Evolutionary conservation across 495 filamentous ascomycete genomes (phyloP).

Genomic region (Penicillium daleae): DNA sequence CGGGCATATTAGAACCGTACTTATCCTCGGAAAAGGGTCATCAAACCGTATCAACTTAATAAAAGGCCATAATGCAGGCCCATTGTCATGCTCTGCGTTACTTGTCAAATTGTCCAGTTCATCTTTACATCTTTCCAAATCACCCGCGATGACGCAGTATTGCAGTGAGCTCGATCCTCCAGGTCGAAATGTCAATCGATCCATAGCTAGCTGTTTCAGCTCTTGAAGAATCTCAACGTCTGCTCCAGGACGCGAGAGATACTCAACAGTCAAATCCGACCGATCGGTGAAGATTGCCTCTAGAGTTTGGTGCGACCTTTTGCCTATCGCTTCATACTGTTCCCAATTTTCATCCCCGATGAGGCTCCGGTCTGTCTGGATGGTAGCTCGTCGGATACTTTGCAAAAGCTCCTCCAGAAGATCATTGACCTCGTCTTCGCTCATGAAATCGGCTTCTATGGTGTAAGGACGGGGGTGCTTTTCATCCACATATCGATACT

Average conservation of each 20-base stretch:
- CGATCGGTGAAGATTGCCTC: not conserved
- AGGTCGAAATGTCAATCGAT: not conserved
- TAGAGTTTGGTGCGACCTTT: not conserved
- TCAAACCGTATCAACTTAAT: not conserved
- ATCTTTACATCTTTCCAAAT: not conserved
- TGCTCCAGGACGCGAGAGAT: not conserved
- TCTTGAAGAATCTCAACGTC: not conserved
- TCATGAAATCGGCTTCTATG: constrained; percentile 1
- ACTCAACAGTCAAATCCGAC: not conserved
- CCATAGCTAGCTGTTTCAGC: not conserved
- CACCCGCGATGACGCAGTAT: not conserved
- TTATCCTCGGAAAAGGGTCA: not conserved
- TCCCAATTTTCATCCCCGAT: not conserved
- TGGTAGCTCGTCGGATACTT: not conserved
- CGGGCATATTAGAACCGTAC: not conserved
- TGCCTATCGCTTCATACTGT: not conserved
- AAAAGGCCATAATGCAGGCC: not conserved
- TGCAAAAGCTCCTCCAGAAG: not conserved
- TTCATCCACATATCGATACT: not conserved
- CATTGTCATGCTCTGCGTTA: not conserved
- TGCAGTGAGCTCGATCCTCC: not conserved
- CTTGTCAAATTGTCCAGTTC: not conserved
- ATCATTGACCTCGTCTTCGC: not conserved
- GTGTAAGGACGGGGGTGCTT: not conserved
- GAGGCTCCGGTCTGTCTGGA: not conserved